Conservation (phyloP, 192 early-diverging fungal genomes). For the Gryganskiella cystojenkinii region DNA sequence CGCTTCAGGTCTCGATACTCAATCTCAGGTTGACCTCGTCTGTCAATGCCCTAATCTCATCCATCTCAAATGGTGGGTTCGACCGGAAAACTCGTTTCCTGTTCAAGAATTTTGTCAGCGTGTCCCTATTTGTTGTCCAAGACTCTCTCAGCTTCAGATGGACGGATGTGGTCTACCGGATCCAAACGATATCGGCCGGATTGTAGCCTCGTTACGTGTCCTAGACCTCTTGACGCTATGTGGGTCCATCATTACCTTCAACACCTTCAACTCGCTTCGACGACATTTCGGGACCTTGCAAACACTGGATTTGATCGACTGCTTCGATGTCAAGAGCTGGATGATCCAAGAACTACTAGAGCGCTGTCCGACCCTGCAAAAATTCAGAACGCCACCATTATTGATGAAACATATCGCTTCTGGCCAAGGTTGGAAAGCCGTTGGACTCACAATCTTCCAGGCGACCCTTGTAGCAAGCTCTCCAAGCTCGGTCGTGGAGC, state of each 20-base stretch:
- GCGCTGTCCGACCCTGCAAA: constrained; percentile 9
- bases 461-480: background rate
- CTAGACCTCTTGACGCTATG: constrained; percentile 15
- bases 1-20: constrained; percentile 6
- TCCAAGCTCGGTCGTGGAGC: background rate
- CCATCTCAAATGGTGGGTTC: constrained; percentile 32
- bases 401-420: constrained; percentile 16
- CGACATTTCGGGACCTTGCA: constrained; percentile 19
- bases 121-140: constrained; percentile 25
- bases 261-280: constrained; percentile 8
- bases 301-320: constrained; percentile 21
- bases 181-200: constrained; percentile 10
- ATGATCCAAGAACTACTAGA: constrained; percentile 33
- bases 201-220: constrained; percentile 12
- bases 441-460: constrained; percentile 11
- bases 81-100: constrained; percentile 7
- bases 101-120: constrained; percentile 32
- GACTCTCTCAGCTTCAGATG: constrained; percentile 14
- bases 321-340: constrained; percentile 21
- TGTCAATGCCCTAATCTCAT: constrained; percentile 27
- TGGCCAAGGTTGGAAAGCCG: constrained; percentile 25
- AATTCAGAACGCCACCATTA: constrained; percentile 2
- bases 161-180: constrained; percentile 22
- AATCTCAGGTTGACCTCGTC: constrained; percentile 31
- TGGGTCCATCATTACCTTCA: constrained; percentile 10